A percentile compares a stretch with the other conserved stretches of the same genome.
phyloP scores from a whole-genome alignment of 306 rosid species.

The Sicyos baderoa region DNA sequence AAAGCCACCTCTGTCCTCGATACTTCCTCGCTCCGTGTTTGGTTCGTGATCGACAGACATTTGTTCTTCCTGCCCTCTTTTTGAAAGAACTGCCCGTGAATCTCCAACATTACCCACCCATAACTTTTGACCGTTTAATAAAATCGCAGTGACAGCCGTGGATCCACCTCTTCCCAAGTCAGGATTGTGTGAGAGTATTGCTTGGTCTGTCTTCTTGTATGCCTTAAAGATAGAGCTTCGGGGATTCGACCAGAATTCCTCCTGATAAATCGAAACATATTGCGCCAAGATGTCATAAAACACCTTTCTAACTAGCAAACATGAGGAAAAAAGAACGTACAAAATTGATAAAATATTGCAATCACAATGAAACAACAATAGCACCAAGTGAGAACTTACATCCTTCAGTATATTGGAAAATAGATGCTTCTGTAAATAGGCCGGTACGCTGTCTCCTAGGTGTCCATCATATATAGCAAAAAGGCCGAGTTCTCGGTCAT shows the following conservation, averaged over 20 bases:
- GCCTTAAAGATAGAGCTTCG: slow-evolving; percentile 45
- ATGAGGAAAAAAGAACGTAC: not conserved
- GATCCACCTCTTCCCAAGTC: slow-evolving; percentile 76
- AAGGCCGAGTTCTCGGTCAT: slow-evolving; percentile 64
- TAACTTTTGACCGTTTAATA: slow-evolving; percentile 46
- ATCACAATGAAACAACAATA: not conserved
- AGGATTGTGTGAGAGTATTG: slow-evolving; percentile 58
- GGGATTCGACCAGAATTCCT: slow-evolving; percentile 57
- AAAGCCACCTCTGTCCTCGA: slow-evolving; percentile 80
- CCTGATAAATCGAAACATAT: slow-evolving; percentile 28
- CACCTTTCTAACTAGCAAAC: not conserved
- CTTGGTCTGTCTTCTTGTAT: slow-evolving; percentile 61
- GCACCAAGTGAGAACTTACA: slow-evolving; percentile 39
- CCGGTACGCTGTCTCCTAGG: slow-evolving; percentile 71
- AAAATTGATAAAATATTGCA: slow-evolving; percentile 11
- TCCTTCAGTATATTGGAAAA: slow-evolving; percentile 71
- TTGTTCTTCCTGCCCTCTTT: slow-evolving; percentile 51
- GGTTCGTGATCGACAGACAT: slow-evolving; percentile 72
- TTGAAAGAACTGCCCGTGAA: slow-evolving; percentile 65
- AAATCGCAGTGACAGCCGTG: slow-evolving; percentile 68
- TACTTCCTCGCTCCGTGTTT: slow-evolving; percentile 68
- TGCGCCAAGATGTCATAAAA: slow-evolving; percentile 4
- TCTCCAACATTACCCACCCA: slow-evolving; percentile 73
- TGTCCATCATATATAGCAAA: slow-evolving; percentile 87
- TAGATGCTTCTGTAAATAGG: slow-evolving; percentile 69